Evolutionary conservation across 2,329 filamentous ascomycete genomes (phyloP), one percentile per base, ranked within the genome.

Genomic region (Trichoderma sp.): DNA sequence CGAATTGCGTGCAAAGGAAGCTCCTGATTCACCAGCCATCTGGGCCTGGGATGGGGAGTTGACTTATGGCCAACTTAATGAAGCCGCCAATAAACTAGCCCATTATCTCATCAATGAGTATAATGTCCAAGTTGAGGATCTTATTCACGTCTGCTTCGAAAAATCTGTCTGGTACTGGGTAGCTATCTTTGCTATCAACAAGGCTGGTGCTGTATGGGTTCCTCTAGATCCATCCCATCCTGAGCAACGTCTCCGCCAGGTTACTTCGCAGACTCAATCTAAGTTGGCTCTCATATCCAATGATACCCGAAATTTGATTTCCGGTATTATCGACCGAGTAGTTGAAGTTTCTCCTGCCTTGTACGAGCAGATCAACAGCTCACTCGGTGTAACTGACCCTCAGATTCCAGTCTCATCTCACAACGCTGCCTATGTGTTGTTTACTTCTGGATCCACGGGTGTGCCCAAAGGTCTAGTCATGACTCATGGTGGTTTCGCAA

Each of bases 361-460:
- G 8, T 62, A 23, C 12, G 13, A 58, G 6, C 20, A 6, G 1
- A 63, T 70, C 13, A 26, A 55, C 32, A 13, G 17, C 20, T 28
- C 5, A 2, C 36, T 26, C 9, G 36, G 69, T 12, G 15, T 20
- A 23, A 15, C 39, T 3, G 28, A 55, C 5, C 69, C 69, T 13
- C 28, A 58, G 1, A 30, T 68, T 1, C 2, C 32, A 7, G 50
- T 71, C 3, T 53, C 36, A 12, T 26, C 69, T 20, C 20, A 6
- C 34, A 68, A 68, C 20, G 36, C 62, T 12, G 34, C 30, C 8
- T 79, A 76, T 39, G 83, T 86, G 73, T 83, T 87, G 76, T 87
- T 86, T 73, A 87, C 85, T 28, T 86, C 85, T 8, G 85, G 85
- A 20, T 86, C 83, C 23, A 87, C 85, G 1, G 85, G 86, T 5